These are phyloP conservation scores for Cucumis melo DNA, from an alignment of 306 rosid genomes.

Conservation along the genomic window DNA sequence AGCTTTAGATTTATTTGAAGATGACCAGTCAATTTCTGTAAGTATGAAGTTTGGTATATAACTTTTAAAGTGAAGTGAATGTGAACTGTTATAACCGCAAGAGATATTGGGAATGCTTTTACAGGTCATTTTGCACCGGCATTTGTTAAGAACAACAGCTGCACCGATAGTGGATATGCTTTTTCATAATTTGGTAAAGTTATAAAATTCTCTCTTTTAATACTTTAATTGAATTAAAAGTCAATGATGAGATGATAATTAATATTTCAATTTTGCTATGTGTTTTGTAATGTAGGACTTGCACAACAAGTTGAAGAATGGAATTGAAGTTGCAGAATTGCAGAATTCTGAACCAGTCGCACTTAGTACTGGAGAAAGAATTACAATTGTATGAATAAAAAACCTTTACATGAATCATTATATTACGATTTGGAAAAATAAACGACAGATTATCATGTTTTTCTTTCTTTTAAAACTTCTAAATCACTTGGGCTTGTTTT, in stretches of 20 bases:
- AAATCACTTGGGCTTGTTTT: background rate
- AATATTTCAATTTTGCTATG: conserved; percentile 3
- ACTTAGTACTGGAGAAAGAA: conserved; percentile 61
- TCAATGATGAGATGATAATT: conserved; percentile 1
- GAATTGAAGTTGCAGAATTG: conserved; percentile 54
- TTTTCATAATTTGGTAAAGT: conserved; percentile 53
- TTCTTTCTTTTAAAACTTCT: background rate
- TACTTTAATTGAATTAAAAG: conserved; percentile 5
- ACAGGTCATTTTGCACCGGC: conserved; percentile 93
- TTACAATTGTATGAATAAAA: conserved; percentile 38
- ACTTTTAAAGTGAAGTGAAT: conserved; percentile 7
- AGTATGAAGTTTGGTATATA: conserved; percentile 20
- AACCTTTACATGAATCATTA: conserved; percentile 9
- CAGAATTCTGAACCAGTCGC: conserved; percentile 43
- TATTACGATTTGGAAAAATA: background rate
- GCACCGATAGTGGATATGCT: conserved; percentile 57
- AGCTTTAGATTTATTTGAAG: conserved; percentile 89
- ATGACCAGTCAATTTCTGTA: conserved; percentile 85
- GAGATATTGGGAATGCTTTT: conserved; percentile 16
- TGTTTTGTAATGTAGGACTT: conserved; percentile 39
- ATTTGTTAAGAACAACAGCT: conserved; percentile 79
- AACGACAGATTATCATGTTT: background rate
- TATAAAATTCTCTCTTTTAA: background rate
- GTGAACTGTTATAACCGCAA: conserved; percentile 8
- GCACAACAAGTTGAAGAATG: conserved; percentile 77